Percentiles rank a stretch among this genome's conserved stretches.
Conservation (phyloP, 2,329 filamentous ascomycete species). For the Ceratocystiopsis sp. region DNA sequence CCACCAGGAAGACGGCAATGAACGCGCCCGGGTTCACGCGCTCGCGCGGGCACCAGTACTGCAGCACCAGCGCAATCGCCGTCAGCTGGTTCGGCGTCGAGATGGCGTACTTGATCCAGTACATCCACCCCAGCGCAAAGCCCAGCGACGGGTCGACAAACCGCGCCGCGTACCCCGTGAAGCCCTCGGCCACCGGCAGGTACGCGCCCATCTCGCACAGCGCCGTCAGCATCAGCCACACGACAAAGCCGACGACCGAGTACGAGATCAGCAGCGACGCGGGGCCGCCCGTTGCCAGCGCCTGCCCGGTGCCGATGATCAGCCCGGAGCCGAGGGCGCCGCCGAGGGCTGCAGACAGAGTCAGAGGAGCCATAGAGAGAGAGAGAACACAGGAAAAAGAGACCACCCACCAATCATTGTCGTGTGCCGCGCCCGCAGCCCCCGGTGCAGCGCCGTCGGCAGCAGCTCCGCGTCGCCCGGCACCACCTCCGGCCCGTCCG, state of each 20-base stretch:
- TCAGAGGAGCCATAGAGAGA: too few species aligned
- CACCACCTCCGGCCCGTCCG: too few species aligned
- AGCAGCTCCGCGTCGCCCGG: too few species aligned
- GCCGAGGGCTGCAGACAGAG: constrained; percentile 17
- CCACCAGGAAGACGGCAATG: too few species aligned
- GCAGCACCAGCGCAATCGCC: too few species aligned
- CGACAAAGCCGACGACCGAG: constrained; percentile 24
- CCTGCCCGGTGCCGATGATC: constrained; percentile 27
- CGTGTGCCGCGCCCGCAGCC: too few species aligned
- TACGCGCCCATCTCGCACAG: constrained; percentile 45
- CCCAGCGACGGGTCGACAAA: constrained; percentile 28
- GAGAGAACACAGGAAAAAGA: background rate
- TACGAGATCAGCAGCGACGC: constrained; percentile 23
- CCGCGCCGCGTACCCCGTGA: constrained; percentile 28
- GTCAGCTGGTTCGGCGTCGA: constrained; percentile 18
- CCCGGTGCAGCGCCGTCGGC: too few species aligned
- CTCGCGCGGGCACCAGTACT: too few species aligned
- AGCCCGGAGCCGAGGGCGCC: constrained; percentile 30
- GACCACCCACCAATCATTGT: constrained; percentile 22
- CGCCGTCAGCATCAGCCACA: constrained; percentile 21
- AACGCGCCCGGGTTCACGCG: too few species aligned
- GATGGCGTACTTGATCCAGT: constrained; percentile 24
- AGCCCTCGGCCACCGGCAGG: constrained; percentile 36
- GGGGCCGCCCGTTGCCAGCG: constrained; percentile 24
- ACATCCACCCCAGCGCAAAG: constrained; percentile 32